Percentiles rank a stretch among this genome's conserved stretches.
Conservation (phyloP, 176 grass and related monocot genomes). For the Phoenix roebelenii region DNA sequence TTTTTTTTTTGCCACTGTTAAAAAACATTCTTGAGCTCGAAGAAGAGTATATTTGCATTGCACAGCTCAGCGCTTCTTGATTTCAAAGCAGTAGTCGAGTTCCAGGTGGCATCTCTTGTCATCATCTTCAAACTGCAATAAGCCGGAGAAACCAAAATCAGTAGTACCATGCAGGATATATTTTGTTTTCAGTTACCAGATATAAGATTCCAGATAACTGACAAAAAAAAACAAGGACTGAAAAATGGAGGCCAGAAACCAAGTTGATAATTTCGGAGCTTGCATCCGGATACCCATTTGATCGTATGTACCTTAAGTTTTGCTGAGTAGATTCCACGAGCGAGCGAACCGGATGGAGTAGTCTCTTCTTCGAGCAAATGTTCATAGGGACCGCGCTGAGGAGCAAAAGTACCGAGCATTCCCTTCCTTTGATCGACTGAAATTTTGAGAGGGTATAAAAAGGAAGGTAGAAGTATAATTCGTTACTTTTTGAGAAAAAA, state of each 20-base stretch:
- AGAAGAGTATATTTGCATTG: too few species aligned
- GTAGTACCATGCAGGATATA: not conserved
- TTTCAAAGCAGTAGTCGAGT: slow-evolving; percentile 38
- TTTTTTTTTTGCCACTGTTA: too few species aligned
- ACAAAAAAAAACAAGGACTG: not conserved
- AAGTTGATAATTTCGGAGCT: not conserved
- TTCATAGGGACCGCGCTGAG: slow-evolving; percentile 25
- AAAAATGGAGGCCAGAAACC: not conserved
- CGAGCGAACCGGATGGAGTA: slow-evolving; percentile 32
- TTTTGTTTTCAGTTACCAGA: too few species aligned
- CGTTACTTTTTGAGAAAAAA: too few species aligned
- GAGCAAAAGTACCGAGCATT: slow-evolving; percentile 41
- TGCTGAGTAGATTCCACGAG: slow-evolving; percentile 33
- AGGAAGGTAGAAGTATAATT: too few species aligned
- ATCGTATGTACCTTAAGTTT: slow-evolving; percentile 27
- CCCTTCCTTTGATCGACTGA: slow-evolving; percentile 41
- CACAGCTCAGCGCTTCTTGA: slow-evolving; percentile 23
- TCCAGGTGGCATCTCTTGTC: slow-evolving; percentile 38
- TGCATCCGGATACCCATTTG: too few species aligned
- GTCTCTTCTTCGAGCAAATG: slow-evolving; percentile 44
- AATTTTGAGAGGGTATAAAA: not conserved
- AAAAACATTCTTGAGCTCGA: too few species aligned
- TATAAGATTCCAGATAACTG: not conserved
- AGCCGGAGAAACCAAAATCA: too few species aligned
- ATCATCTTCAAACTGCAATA: slow-evolving; percentile 44